Evolutionary conservation across 371 early-diverging fungal species (phyloP).

Genomic region (Basidiobolus meristosporus): DNA sequence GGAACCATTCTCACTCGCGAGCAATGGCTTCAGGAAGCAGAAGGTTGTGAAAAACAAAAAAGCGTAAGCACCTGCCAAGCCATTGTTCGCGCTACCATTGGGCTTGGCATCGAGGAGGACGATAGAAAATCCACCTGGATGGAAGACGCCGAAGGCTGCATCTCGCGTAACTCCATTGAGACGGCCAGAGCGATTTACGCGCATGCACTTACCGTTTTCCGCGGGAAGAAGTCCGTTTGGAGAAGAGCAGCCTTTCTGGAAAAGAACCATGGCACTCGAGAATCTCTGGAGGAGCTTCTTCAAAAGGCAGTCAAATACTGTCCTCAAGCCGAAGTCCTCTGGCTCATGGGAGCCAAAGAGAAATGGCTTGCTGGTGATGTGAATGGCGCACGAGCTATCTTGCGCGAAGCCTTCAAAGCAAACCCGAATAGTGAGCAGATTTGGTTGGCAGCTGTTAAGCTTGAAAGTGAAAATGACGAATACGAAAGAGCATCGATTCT

Average conservation of each 20-base stretch:
- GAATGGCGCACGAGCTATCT: conserved; percentile 63
- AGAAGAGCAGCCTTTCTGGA: conserved; percentile 73
- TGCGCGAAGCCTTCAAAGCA: conserved; percentile 74
- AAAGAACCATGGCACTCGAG: conserved; percentile 63
- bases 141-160: conserved; percentile 72
- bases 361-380: conserved; percentile 72
- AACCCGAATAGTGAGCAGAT: conserved; percentile 86
- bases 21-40: conserved; percentile 82
- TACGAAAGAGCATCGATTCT: conserved; percentile 60
- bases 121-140: conserved; percentile 70
- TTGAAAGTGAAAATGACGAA: conserved; percentile 78
- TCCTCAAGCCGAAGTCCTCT: conserved; percentile 83
- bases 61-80: conserved; percentile 61
- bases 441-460: conserved; percentile 88
- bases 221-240: conserved; percentile 72
- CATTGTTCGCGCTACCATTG: conserved; percentile 63
- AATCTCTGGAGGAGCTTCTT: conserved; percentile 57
- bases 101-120: conserved; percentile 60
- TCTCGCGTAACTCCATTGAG: conserved; percentile 36
- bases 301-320: conserved; percentile 72
- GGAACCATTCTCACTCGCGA: conserved; percentile 66
- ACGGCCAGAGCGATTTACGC: conserved; percentile 84
- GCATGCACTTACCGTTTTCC: conserved; percentile 57
- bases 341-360: conserved; percentile 94
- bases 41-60: conserved; percentile 62